Base-by-base conservation (phyloP, 169 alveolate genomes). In the Plasmodium gallinaceum region DNA sequence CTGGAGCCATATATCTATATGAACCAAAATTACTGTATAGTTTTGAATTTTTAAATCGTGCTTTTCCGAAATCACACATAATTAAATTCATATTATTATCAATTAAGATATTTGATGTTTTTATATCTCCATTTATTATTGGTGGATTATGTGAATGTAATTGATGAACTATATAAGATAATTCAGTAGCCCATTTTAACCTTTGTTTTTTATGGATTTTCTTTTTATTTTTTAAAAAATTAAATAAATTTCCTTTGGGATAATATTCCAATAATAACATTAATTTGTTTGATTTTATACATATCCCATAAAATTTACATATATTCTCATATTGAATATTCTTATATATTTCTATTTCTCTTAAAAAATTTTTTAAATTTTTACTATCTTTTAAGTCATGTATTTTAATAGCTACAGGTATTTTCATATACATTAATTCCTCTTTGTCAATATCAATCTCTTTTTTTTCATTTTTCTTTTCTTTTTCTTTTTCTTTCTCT, bases 1-100 rank as follows among this genome's bases (percentile, higher is more conserved):
- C 91, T 22, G 91, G 91, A n/a, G 91, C 91, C 91, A 83, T 83
- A 70, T 83, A 83, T 62, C 91, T 66, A 12, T 83, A 83, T 24
- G 91, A 83, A 48, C 91, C 91, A 83, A 83, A 83, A 69, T 83
- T 83, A 42, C 91, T 83, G 32, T 83, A 83, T 7, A 83, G 74
- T 48, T 66, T 83, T 16, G 91, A 54, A 42, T 69, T 83, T 52
- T 83, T 83, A 83, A 83, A 83, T 51, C 91, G 45, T 2, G 91
- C 91, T 62, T 83, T 83, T 2, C 91, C 91, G 68, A 83, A 83
- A 83, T 83, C 91, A 37, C 91, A 83, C 91, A 83, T 83, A 37
- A 83, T 85, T 39, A 83, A 24, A 46, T 83, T 61, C 91, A 83
- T 83, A 69, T 83, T 45, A 69, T 83, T 70, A 48, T 83, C 73